Evolutionary conservation across 306 rosid genomes (phyloP), one percentile per base, ranked within the genome.

Genomic region (Begonia masoniana): DNA sequence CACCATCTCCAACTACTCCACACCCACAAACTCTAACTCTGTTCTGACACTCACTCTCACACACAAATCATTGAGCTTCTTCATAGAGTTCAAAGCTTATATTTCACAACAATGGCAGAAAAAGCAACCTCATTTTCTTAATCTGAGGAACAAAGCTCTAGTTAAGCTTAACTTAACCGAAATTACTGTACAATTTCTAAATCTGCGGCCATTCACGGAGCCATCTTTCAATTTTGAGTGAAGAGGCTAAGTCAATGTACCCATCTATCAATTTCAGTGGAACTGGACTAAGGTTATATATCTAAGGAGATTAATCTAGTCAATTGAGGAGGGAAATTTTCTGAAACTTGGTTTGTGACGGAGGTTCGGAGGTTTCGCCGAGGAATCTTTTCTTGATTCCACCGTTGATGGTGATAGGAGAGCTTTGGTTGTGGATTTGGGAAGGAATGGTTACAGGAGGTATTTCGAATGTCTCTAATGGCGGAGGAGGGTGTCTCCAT

Each of bases 401-500:
- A 53, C 64, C 71, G 14, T 77, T 64, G 36, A 69, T 17, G 60
- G 51, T 57, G 55, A 36, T 12, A 17, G 77, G 72, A 41, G 93
- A 68, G 46, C 76, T 87, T 47, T 81, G 84, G 49, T 57, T 80
- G 61, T 56, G 54, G 45, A 67, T 50, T 36, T 74, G 60, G 31
- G 91, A 78, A 16, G 94, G 87, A 63, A 84, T 81, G 31, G 94
- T 78, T 15, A 88, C 96, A 2, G 96, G 96, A 0, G 92, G 96
- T 57, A 88, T 88, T 67, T 88, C 80, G 55, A 79, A 88, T 19
- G 96, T 71, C 64, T 88, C 94, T 1, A 88, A 77, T 3, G 96
- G 92, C 7, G 96, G 96, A 4, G 96, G 96, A 1, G 96, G 96
- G 73, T 88, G 96, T 63, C 94, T 78, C 96, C 96, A 88, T 54